Evolutionary conservation across 176 grass and related monocot species (phyloP), one percentile per base, ranked within the genome.

Genomic region (Leersia perrieri): DNA sequence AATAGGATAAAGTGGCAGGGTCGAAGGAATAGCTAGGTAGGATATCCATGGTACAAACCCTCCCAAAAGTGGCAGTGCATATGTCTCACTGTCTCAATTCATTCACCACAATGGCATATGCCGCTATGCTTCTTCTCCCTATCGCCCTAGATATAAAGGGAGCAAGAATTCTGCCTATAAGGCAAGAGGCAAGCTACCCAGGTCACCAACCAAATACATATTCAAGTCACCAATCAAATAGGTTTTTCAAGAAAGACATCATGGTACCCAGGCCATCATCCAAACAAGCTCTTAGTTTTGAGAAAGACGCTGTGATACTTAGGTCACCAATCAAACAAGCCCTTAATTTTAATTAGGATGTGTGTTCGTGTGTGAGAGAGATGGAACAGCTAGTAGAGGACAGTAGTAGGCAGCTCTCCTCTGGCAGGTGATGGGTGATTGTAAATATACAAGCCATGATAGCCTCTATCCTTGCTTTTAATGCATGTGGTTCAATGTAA

Each of bases 11-110:
- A 60, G 78, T 69, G 63, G 68, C 27, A 27, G 39, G 32, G 9
- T 30, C 42, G 66, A 34, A 81, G 81, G 42, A 74, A 87, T 83
- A 66, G 0, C 30, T 28, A 18, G 9, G 20, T 23, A 67, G 91
- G 72, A 93, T 93, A 93, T 93, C 87, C 91, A 82, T 78, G 84
- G 91, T 82, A 87, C 83, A 93, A 87, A 74, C 79, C 86, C 38
- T 89, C 16, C 16, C 32, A 60, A 40, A 85, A 41, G 40, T 53
- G 14, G 36, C n/a, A 35, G 9, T 49, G 70, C 70, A 53, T 58
- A 25, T 11, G 11, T 49, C 70, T 20, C 63, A 8, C 18, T 28
- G n/a, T 53, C 28, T 86, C 53, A 9, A n/a, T n/a, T 58, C 53
- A 2, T 6, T 6, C 18, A 53, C n/a, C 53, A 9, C 51, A n/a